Percentiles rank a stretch among this genome's conserved stretches.
Conservation (phyloP, 805 yeast genomes). For the Metschnikowia hibisci region DNA sequence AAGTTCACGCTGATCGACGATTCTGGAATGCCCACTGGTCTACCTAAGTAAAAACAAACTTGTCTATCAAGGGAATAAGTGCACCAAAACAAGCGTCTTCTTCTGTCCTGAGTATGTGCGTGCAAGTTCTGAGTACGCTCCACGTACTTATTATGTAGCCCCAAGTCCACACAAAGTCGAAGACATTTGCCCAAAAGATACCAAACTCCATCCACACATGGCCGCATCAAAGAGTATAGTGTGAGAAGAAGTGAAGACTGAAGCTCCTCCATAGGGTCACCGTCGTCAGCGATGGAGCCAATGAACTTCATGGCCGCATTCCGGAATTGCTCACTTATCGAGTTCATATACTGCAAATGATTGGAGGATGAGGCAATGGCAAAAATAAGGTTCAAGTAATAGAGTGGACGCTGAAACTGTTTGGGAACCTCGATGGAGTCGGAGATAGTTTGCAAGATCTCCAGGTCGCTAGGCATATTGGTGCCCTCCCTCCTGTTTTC, state of each 20-base stretch:
- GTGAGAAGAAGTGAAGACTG: conserved; percentile 70
- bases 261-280: conserved; percentile 63
- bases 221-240: conserved; percentile 78
- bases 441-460: conserved; percentile 4
- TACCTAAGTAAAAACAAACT: conserved; percentile 77
- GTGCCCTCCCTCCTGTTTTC: not conserved
- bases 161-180: conserved; percentile 77
- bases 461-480: conserved; percentile 2
- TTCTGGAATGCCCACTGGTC: conserved; percentile 89
- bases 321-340: conserved; percentile 66
- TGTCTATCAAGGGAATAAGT: conserved; percentile 83
- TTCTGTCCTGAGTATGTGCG: conserved; percentile 59
- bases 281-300: conserved; percentile 55
- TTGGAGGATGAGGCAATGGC: conserved; percentile 77
- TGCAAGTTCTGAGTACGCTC: conserved; percentile 35
- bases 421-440: conserved; percentile 39
- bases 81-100: conserved; percentile 73
- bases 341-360: conserved; percentile 61
- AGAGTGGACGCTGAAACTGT: conserved; percentile 51
- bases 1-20: conserved; percentile 66
- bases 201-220: conserved; percentile 92
- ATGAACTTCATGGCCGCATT: conserved; percentile 59
- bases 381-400: conserved; percentile 70
- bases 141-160: conserved; percentile 64
- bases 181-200: conserved; percentile 77